Evolutionary conservation across 2,329 filamentous ascomycete genomes (phyloP), one percentile per base, ranked within the genome.

Genomic region (Penicillium sp.): DNA sequence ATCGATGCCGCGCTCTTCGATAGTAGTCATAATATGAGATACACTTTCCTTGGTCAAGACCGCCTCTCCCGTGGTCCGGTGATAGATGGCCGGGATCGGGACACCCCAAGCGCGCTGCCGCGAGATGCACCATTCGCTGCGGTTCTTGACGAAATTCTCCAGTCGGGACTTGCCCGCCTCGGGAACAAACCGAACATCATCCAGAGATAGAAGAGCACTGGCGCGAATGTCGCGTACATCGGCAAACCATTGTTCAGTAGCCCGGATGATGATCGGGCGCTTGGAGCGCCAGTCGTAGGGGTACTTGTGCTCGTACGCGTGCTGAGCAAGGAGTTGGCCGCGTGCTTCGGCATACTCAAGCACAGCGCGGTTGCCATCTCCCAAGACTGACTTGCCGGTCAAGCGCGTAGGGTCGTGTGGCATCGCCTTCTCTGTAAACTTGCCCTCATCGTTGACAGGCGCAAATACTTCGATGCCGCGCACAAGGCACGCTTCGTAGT

Each of bases 221-320:
- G 80, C 74, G 59, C 94, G 94, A 67, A 97, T 91, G 41, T 77
- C 80, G 11, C 78, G 88, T 2, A 96, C 88, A 66, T 97, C 88
- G 9, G 93, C 89, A 64, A 98, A 98, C 93, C 93, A 98, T 69
- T 98, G 93, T 29, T 90, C 88, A 0, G 94, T 98, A 3, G 93
- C 91, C 55, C 93, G 77, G 27, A 94, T 81, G 49, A 98, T 89
- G 40, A 98, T 84, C 1, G 93, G 93, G 56, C 86, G 78, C 69
- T 97, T 98, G 0, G 91, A 95, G 44, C 93, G 80, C 93, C 93
- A 98, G 69, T 98, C 93, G 58, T 97, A 95, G 0, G 93, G 93
- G 65, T 97, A 97, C 68, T 95, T 97, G 74, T 98, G 93, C 42
- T 77, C 77, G 64, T 91, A 85, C 46, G 76, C 76, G 57, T 94